Conservation (phyloP, 2,329 filamentous ascomycete species). For the Diplodia scrobiculata region DNA sequence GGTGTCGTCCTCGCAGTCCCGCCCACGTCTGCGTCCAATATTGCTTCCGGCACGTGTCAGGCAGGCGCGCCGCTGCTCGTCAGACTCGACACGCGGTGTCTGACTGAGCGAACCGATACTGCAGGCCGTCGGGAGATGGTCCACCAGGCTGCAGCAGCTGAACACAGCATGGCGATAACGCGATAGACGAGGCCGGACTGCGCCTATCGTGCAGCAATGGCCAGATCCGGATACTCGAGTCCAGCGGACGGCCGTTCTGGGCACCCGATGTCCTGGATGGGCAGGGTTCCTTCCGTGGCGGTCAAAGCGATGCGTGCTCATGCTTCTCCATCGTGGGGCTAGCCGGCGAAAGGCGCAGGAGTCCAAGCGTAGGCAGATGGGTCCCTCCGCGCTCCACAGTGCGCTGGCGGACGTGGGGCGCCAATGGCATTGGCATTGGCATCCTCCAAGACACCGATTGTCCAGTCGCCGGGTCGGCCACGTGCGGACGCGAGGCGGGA, state of each 20-base stretch:
- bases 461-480: constrained; percentile 11
- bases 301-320: constrained; percentile 13
- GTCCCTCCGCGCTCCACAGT: background rate
- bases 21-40: constrained; percentile 7
- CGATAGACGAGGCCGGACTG: background rate
- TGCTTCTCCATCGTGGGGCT: background rate
- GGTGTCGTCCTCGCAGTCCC: background rate
- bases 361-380: constrained; percentile 3
- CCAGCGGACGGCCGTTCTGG: constrained; percentile 3
- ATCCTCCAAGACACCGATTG: background rate
- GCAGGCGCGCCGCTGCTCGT: constrained; percentile 11
- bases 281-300: constrained; percentile 3
- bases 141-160: constrained; percentile 18
- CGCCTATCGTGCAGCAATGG: constrained; percentile 16
- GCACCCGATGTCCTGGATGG: constrained; percentile 3
- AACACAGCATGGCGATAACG: constrained; percentile 17
- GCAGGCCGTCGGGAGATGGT: constrained; percentile 18
- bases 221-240: constrained; percentile 12
- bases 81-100: constrained; percentile 18
- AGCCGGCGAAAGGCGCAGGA: background rate
- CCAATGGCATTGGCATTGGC: background rate
- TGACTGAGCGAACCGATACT: constrained; percentile 22
- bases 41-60: constrained; percentile 9
- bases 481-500: constrained; percentile 6
- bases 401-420: background rate